Evolutionary conservation across 495 filamentous ascomycete genomes (phyloP).

Genomic region (Filosporella fistucella): DNA sequence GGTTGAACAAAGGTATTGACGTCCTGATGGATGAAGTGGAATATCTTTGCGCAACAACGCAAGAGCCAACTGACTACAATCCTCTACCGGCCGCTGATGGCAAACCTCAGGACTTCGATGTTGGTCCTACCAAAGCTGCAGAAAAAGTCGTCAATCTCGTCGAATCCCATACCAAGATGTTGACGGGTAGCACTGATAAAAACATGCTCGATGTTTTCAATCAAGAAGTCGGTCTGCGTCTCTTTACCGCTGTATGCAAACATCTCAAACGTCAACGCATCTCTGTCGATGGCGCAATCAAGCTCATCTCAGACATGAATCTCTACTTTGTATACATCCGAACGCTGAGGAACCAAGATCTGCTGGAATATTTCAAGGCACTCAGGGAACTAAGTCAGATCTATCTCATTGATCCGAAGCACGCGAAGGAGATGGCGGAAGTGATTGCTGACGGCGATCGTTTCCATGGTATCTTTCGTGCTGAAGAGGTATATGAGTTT

Average conservation of each 20-base stretch:
- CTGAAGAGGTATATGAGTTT: conserved; percentile 97
- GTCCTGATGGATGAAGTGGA: conserved; percentile 98
- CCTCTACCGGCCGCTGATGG: conserved; percentile 40
- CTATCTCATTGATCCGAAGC: conserved; percentile 80
- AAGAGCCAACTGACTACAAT: conserved; percentile 86
- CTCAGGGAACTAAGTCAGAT: conserved; percentile 92
- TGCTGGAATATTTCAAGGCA: conserved; percentile 86
- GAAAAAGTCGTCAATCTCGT: conserved; percentile 78
- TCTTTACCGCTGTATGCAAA: conserved; percentile 89
- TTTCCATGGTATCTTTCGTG: conserved; percentile 86
- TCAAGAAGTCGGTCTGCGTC: conserved; percentile 89
- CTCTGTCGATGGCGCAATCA: conserved; percentile 83
- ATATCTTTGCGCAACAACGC: conserved; percentile 85
- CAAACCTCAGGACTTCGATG: conserved; percentile 52
- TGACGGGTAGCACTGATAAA: conserved; percentile 91
- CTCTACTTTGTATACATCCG: conserved; percentile 82
- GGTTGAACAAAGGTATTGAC: conserved; percentile 94
- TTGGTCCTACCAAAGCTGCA: conserved; percentile 78
- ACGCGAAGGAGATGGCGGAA: conserved; percentile 91
- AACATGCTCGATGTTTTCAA: conserved; percentile 98
- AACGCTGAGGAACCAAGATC: conserved; percentile 73
- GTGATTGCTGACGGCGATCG: conserved; percentile 90
- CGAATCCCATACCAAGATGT: conserved; percentile 82
- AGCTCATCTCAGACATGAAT: conserved; percentile 94
- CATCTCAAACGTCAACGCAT: conserved; percentile 95